Base-by-base conservation (phyloP, 768 basidiomycete species). In the Lactarius hengduanensis region DNA sequence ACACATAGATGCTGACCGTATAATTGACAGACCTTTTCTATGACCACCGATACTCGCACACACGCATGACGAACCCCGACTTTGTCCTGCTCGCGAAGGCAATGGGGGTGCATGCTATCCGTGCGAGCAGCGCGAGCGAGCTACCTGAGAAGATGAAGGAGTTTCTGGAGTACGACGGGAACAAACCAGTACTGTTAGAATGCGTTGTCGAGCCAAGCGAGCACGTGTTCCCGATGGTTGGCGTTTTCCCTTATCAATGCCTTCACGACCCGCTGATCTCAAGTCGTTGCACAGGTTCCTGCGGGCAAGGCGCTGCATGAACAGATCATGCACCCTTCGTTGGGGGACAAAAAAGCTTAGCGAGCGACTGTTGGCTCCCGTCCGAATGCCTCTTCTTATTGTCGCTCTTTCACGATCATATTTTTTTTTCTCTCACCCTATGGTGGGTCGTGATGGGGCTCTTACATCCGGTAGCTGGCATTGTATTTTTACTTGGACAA, bases 91-190 rank as follows among this genome's bases (percentile, higher is more conserved):
- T 99, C 41, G 92, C 96, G 20, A 80, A 88, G 71, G 83, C 96
- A 5, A 98, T 98, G 96, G 85, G 88, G 61, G 91, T 96, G 32
- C 94, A 97, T 73, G 96, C 91, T 26, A 86, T 98, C 72, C 84
- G 92, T 67, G 92, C 89, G 76, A 78, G 80, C 59, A 84, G 74
- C 34, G 74, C 82, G 1, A 87, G 82, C 53, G 95, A 99, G 62
- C 83, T 99, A 10, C 93, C 94, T 0, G 86, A 84, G 41, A 97
- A 91, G 83, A 98, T 99, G 96, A 95, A 95, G 81, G 95, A 98
- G 82, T 96, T 99, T 80, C 82, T 99, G 70, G 96, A 96, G 79
- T 96, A 96, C 75, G 92, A 96, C 71, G 87, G 85, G 65, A 83
- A 82, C 64, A 89, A 85, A 77, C 97, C 97, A 3, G 84, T 98